phyloP scores from a whole-genome alignment of 2,329 filamentous ascomycete genomes.

The Coniochaeta sp. region DNA sequence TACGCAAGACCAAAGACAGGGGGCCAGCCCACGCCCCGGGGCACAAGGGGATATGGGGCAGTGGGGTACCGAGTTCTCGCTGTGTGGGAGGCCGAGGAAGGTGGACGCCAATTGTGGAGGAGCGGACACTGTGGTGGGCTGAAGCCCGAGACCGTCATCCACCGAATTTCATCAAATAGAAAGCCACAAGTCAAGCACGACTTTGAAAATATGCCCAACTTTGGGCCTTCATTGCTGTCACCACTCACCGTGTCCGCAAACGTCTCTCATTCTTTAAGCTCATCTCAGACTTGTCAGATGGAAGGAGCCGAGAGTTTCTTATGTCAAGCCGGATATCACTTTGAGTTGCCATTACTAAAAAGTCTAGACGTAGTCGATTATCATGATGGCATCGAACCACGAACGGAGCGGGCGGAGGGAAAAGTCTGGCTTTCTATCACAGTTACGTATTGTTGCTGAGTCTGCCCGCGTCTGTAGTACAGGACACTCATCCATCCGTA shows the following conservation, averaged over 20 bases:
- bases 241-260: background rate
- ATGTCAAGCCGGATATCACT: background rate
- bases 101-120: too few relatives aligned
- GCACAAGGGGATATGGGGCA: background rate
- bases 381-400: background rate
- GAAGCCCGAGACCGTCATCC: background rate
- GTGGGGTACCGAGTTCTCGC: background rate
- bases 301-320: background rate
- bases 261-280: background rate
- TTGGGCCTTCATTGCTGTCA: background rate
- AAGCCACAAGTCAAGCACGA: background rate
- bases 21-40: background rate
- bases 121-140: background rate
- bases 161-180: background rate
- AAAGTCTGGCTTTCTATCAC: too few relatives aligned
- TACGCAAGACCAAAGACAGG: too few relatives aligned
- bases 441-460: background rate
- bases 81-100: background rate
- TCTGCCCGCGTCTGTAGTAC: background rate
- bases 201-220: background rate
- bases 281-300: background rate
- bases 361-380: background rate
- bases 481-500: background rate
- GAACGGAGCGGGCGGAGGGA: background rate
- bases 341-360: background rate